Conservation (phyloP, 1,139 yeast genomes). For the Candida glucosophila region DNA sequence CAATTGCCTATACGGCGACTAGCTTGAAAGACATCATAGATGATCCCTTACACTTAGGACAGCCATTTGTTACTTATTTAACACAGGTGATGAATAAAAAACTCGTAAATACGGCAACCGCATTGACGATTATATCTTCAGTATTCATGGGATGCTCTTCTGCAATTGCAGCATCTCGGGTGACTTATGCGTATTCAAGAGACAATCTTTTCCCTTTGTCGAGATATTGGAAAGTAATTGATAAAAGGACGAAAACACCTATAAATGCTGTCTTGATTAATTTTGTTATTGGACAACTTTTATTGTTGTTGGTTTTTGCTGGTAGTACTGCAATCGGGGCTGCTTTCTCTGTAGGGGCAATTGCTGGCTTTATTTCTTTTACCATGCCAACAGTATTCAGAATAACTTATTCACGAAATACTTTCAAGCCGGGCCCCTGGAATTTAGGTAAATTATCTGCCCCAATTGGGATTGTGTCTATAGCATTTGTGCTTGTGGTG, state of each 20-base stretch:
- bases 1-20: constrained; percentile 57
- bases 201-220: constrained; percentile 64
- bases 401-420: constrained; percentile 45
- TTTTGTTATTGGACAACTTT: constrained; percentile 46
- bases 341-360: constrained; percentile 70
- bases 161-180: constrained; percentile 64
- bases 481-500: constrained; percentile 48
- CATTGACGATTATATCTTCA: constrained; percentile 51
- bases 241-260: constrained; percentile 51
- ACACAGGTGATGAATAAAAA: constrained; percentile 40
- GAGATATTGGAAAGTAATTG: constrained; percentile 44
- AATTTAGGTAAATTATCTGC: constrained; percentile 48
- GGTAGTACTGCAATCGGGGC: constrained; percentile 70
- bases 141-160: constrained; percentile 67
- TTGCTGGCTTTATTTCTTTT: constrained; percentile 64
- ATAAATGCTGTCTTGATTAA: constrained; percentile 64
- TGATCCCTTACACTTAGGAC: constrained; percentile 48
- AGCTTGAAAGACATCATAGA: constrained; percentile 42
- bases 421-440: constrained; percentile 69
- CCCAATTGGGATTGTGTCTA: constrained; percentile 35
- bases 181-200: constrained; percentile 60
- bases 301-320: constrained; percentile 54
- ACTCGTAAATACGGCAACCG: constrained; percentile 45
- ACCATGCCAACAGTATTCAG: constrained; percentile 59
- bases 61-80: constrained; percentile 55